A percentile compares a stretch with the other conserved stretches of the same genome.
These are phyloP conservation scores for Rubia peregrina DNA, from an alignment of 305 asterid species.

Conservation along the genomic window DNA sequence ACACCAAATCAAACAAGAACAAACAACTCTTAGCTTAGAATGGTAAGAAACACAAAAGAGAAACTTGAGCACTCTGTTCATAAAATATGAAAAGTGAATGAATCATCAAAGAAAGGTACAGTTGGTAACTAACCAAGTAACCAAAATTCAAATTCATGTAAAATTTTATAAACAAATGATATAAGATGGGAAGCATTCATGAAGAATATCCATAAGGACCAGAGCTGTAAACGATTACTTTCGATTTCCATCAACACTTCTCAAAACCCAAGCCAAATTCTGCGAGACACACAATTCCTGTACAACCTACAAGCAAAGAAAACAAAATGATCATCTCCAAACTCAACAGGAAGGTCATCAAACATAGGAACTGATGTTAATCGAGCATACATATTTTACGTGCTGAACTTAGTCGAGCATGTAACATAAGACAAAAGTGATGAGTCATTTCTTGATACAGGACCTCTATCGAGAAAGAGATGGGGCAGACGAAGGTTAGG, in stretches of 20 bases:
- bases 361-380: background rate
- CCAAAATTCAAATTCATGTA: background rate
- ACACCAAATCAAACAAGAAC: background rate
- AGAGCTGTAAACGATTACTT: conserved; percentile 15
- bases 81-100: background rate
- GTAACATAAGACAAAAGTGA: too few relatives aligned
- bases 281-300: conserved; percentile 56
- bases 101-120: background rate
- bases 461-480: too few relatives aligned
- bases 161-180: background rate
- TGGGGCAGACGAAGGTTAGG: too few relatives aligned
- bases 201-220: background rate
- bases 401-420: too few relatives aligned
- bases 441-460: too few relatives aligned
- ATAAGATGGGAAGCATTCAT: background rate
- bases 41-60: background rate
- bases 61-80: background rate
- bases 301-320: conserved; percentile 46
- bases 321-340: conserved; percentile 1
- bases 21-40: background rate
- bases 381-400: too few relatives aligned
- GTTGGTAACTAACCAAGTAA: background rate
- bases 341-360: background rate
- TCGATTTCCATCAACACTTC: conserved; percentile 43
- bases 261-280: conserved; percentile 58